Conservation (phyloP, 495 filamentous ascomycete species). For the Lasiosphaeris hirsuta region DNA sequence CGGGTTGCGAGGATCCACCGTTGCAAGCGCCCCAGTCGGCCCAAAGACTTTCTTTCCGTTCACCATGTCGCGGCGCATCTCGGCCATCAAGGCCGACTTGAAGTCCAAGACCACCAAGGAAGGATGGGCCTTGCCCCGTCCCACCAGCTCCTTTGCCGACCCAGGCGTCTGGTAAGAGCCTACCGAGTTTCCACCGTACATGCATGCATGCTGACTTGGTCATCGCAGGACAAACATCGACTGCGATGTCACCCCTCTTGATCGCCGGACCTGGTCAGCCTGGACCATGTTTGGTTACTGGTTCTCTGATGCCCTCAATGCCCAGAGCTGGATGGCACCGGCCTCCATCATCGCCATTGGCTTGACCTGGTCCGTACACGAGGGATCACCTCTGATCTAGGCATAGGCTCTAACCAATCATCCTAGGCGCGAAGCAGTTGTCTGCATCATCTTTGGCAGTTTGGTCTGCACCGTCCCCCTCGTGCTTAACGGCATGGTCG, state of each 20-base stretch:
- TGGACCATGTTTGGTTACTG: constrained; percentile 47
- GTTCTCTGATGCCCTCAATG: constrained; percentile 46
- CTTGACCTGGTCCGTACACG: constrained; percentile 39
- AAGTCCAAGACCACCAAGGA: constrained; percentile 31
- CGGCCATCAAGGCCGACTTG: constrained; percentile 25
- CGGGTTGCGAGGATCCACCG: neutral
- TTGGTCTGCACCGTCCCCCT: constrained; percentile 41
- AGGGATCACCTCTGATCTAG: neutral
- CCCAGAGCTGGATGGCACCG: constrained; percentile 41
- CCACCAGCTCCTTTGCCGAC: constrained; percentile 35
- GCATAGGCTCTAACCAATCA: neutral
- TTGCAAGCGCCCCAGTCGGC: neutral
- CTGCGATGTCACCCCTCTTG: constrained; percentile 43
- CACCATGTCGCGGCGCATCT: constrained; percentile 23
- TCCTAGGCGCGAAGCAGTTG: constrained; percentile 36
- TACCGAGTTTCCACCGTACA: neutral
- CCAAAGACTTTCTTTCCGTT: neutral
- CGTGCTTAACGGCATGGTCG: constrained; percentile 47
- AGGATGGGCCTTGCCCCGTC: constrained; percentile 42
- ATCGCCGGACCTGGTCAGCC: constrained; percentile 42
- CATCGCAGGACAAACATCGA: constrained; percentile 41
- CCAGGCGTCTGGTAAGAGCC: constrained; percentile 25
- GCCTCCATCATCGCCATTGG: constrained; percentile 48
- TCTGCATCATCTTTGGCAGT: constrained; percentile 38
- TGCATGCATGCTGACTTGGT: neutral